Base-by-base conservation (phyloP, 345 rosid species). In the Eucalyptus brandiana region DNA sequence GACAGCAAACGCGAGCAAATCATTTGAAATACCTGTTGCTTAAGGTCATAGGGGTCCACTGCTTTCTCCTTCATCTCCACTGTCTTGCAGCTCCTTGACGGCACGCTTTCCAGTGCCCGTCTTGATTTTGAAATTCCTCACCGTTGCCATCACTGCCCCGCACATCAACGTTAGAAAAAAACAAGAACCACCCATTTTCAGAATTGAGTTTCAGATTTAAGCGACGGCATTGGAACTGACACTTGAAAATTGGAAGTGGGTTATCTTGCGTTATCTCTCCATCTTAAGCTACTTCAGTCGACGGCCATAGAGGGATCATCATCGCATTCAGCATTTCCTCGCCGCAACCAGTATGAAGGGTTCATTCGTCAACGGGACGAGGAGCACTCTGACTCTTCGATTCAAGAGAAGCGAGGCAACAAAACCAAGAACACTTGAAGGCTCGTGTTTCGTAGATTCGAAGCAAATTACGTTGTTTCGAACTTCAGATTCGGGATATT, bases 11-110 rank as follows among this genome's bases (percentile, higher is more conserved):
- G 15, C 37, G 18, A 23, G 47, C 32, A 62, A 86, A 37, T 26
- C 1, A n/a, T 83, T 8, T 15, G 7, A 44, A 58, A 34, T 87
- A 96, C 99, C 99, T 97, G 99, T 89, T 97, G 99, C 88, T 97
- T 97, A 26, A 97, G 98, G 91, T 97, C 99, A 89, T 96, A 97
- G 53, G 96, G 97, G 87, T 97, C 99, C 51, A 97, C 98, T 44
- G 96, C 96, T 88, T 95, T 96, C 72, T 97, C 97, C 93, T 97
- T 97, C 98, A 97, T 97, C 87, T 93, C 97, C 47, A 95, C 95
- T 42, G 99, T 97, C 90, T 94, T 92, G 91, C 87, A 97, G 93
- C 94, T 97, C 99, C 91, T 97, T 97, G 88, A 93, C 92, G 30
- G 96, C 91, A 86, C 99, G 93, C 86, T 95, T 97, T 92, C 99